These are phyloP conservation scores for Trichothecium sympodiale DNA, from an alignment of 2,329 filamentous ascomycete species.

Conservation along the genomic window DNA sequence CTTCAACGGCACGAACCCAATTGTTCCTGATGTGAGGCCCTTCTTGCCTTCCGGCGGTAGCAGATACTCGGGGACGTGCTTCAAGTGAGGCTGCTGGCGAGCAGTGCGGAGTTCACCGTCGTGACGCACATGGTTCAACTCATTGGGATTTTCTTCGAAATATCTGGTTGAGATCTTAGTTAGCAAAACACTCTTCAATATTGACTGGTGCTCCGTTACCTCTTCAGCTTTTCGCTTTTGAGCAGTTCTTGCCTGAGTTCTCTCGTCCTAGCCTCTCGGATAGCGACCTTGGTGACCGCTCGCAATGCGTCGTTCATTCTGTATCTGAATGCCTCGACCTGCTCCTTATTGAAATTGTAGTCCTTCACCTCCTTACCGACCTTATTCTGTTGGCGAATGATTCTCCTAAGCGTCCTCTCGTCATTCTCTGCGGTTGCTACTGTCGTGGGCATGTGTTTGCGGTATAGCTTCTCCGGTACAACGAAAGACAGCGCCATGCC, in stretches of 20 bases:
- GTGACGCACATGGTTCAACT: slow-evolving; percentile 77
- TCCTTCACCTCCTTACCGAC: slow-evolving; percentile 73
- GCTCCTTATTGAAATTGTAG: slow-evolving; percentile 89
- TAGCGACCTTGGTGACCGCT: slow-evolving; percentile 77
- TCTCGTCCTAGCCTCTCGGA: slow-evolving; percentile 79
- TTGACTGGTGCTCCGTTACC: slow-evolving; percentile 22
- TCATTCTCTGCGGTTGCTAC: slow-evolving; percentile 69
- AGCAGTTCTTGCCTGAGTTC: slow-evolving; percentile 84
- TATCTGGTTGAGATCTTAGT: slow-evolving; percentile 34
- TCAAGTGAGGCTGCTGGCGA: slow-evolving; percentile 77
- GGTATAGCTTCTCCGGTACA: slow-evolving; percentile 67
- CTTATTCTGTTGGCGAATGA: slow-evolving; percentile 68
- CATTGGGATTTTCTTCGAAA: slow-evolving; percentile 93
- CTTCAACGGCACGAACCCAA: slow-evolving; percentile 65
- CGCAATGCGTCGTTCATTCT: slow-evolving; percentile 86
- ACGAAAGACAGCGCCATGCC: slow-evolving; percentile 97
- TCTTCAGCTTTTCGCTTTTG: slow-evolving; percentile 86
- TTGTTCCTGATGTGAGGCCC: slow-evolving; percentile 51
- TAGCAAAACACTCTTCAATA: background rate
- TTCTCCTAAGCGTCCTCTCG: slow-evolving; percentile 72
- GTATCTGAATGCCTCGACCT: slow-evolving; percentile 89
- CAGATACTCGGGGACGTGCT: slow-evolving; percentile 89
- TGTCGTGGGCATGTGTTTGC: slow-evolving; percentile 81
- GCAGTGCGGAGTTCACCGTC: slow-evolving; percentile 80
- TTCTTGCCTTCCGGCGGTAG: slow-evolving; percentile 69